Percentiles rank a stretch among this genome's conserved stretches.
phyloP scores from a whole-genome alignment of 345 rosid species.

The Raphanus raphanistrum region DNA sequence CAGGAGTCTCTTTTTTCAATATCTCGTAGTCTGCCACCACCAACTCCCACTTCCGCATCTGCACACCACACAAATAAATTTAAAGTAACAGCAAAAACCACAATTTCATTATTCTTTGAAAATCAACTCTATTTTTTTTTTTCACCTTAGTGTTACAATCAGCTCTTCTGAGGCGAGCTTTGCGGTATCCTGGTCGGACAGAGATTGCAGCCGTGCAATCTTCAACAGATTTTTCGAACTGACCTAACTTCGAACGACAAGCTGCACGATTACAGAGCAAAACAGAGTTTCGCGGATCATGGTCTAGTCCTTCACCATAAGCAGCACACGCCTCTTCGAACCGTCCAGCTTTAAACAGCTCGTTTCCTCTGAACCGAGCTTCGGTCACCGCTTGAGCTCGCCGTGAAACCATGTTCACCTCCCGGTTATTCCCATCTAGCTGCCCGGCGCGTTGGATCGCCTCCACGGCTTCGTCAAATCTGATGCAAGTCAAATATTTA shows the following conservation, averaged over 20 bases:
- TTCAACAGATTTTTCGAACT: constrained; percentile 62
- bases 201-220: constrained; percentile 74
- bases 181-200: constrained; percentile 61
- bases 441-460: constrained; percentile 66
- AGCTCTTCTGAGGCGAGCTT: constrained; percentile 89
- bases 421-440: constrained; percentile 69
- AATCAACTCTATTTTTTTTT: not conserved
- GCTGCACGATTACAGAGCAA: constrained; percentile 90
- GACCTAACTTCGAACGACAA: constrained; percentile 62
- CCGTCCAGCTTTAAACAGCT: constrained; percentile 55
- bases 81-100: not conserved
- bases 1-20: constrained; percentile 58
- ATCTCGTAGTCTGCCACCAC: constrained; percentile 67
- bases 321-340: constrained; percentile 57
- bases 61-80: constrained; percentile 9
- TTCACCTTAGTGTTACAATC: constrained; percentile 75
- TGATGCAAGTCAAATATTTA: not conserved
- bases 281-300: constrained; percentile 71
- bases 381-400: constrained; percentile 54
- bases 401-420: constrained; percentile 51
- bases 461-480: constrained; percentile 71
- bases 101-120: not conserved
- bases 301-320: constrained; percentile 74
- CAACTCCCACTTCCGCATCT: constrained; percentile 75
- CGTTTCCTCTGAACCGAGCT: constrained; percentile 76